Evolutionary conservation across 1,284 basidiomycete genomes (phyloP).

Genomic region (Tilletia indica): DNA sequence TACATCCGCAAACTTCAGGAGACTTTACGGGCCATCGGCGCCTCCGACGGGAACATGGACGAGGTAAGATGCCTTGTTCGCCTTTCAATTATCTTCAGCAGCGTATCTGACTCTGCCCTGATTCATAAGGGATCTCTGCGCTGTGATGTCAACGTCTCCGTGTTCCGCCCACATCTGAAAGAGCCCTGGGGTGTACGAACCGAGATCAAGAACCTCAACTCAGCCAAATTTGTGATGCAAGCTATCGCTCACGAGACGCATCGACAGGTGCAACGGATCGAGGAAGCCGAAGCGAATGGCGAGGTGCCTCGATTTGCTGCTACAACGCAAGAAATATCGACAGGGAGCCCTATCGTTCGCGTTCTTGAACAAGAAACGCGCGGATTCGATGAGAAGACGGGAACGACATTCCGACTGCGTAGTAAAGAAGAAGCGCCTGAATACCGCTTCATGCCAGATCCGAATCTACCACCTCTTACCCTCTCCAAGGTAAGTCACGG

Average conservation of each 20-base stretch:
- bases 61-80: slow-evolving; percentile 64
- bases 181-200: slow-evolving; percentile 77
- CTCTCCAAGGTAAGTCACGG: slow-evolving; percentile 56
- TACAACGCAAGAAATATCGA: no score
- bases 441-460: slow-evolving; percentile 98
- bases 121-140: slow-evolving; percentile 61
- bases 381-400: slow-evolving; percentile 79
- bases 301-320: neutral
- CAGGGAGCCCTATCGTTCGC: no score
- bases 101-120: neutral
- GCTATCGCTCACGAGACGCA: slow-evolving; percentile 77
- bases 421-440: slow-evolving; percentile 92
- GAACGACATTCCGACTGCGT: slow-evolving; percentile 77
- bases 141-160: slow-evolving; percentile 92
- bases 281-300: slow-evolving; percentile 56
- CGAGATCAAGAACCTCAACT: slow-evolving; percentile 97
- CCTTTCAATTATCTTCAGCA: neutral
- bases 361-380: slow-evolving; percentile 77
- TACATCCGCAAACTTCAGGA: slow-evolving; percentile 84
- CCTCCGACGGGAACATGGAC: slow-evolving; percentile 96
- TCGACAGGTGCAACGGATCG: slow-evolving; percentile 69
- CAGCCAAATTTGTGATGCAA: slow-evolving; percentile 77
- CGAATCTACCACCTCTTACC: slow-evolving; percentile 76
- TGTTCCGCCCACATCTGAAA: slow-evolving; percentile 57
- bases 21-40: slow-evolving; percentile 76